Base-by-base conservation (phyloP, 371 early-diverging fungal genomes). In the Cokeromyces recurvatus region DNA sequence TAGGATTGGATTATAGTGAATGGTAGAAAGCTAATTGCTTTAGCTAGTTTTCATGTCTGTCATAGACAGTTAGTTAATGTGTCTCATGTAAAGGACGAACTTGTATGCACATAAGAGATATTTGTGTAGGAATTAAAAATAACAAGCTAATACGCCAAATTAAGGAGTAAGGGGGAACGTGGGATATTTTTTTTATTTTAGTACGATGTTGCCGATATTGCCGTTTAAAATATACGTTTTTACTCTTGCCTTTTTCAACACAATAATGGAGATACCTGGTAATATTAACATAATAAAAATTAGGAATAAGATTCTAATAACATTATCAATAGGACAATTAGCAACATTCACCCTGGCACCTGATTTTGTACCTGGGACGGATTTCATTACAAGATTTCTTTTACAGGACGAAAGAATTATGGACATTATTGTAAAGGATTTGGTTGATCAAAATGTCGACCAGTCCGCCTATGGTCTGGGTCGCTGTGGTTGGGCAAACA, bases 401-500 rank as follows among this genome's bases (percentile, higher is more conserved):
- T 34, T 44, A 22, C 32, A 32, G 35, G 44, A 44, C 14, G 34
- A 44, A 44, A 32, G 34, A 9, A 22, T 44, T 20, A 44, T 44
- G 32, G 35, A 34, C 35, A 44, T 44, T 22, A 44, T 44, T 34
- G 34, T 44, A 34, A 44, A 44, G n/a, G 34, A 32, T 17, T 2
- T 44, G 23, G 35, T 32, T 44, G 44, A 34, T 42, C 21, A 44
- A 34, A 2, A 44, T 34, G 35, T 42, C 44, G 32, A 22, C 23
- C 32, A 34, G 10, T 21, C 22, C 22, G 23, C 35, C 21, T 44
- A 44, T 34, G 4, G 34, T 44, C 6, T 50, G 31, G 43, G 51
- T 17, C 36, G 38, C 38, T 51, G 44, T 44, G 39, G 44, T 31
- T 44, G 39, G 39, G 11, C 32, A 14, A 51, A 51, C 38, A 44